A percentile compares a stretch with the other conserved stretches of the same genome.
phyloP scores from a whole-genome alignment of 495 filamentous ascomycete genomes.

The Talaromyces trachyspermus region DNA sequence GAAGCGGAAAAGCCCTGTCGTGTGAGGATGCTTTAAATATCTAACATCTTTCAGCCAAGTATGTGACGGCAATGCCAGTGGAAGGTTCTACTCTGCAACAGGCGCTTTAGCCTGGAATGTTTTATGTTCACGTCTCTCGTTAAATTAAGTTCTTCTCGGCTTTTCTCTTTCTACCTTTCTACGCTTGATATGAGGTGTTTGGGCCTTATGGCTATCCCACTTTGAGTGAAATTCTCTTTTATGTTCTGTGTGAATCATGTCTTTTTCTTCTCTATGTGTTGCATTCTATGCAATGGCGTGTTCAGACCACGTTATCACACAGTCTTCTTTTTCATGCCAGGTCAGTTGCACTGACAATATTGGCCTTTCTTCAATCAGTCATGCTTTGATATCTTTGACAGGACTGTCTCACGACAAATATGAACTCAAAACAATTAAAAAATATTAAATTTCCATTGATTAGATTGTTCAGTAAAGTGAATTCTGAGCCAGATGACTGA shows the following conservation, averaged over 20 bases:
- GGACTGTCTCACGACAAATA: constrained; percentile 3
- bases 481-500: too few species aligned
- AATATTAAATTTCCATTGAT: background rate
- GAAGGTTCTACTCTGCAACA: constrained; percentile 5
- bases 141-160: background rate
- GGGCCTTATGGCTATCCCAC: background rate
- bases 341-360: constrained; percentile 1
- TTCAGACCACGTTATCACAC: background rate
- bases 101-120: background rate
- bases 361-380: background rate
- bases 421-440: background rate
- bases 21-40: constrained; percentile 23
- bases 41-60: too few species aligned
- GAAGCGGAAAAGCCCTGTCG: constrained; percentile 76
- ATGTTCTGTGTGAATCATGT: constrained; percentile 1
- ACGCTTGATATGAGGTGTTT: background rate
- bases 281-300: background rate
- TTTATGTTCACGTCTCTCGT: constrained; percentile 6
- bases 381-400: constrained; percentile 1
- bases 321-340: background rate
- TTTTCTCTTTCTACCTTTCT: constrained; percentile 3
- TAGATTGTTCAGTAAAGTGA: too few species aligned
- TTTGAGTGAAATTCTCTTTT: background rate
- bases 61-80: background rate
- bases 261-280: constrained; percentile 1